phyloP scores from a whole-genome alignment of 2,329 filamentous ascomycete species.

The Orbilia blumenaviensis region DNA sequence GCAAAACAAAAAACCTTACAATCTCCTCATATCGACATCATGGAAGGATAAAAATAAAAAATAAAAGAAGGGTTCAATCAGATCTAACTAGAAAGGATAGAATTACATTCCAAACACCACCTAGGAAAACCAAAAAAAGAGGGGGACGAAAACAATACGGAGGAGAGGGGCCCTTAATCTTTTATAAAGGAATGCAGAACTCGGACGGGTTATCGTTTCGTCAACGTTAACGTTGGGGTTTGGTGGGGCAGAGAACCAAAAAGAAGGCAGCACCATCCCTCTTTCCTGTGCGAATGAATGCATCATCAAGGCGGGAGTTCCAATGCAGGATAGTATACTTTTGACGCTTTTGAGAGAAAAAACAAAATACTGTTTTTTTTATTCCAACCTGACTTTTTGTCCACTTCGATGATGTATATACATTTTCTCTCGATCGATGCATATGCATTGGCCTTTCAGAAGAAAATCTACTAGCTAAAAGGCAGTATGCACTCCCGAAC shows the following conservation, averaged over 20 bases:
- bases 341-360: too few species aligned
- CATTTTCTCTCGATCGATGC: too few species aligned
- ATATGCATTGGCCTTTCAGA: not conserved
- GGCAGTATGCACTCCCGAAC: not conserved
- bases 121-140: constrained; percentile 12
- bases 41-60: not conserved
- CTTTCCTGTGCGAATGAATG: too few species aligned
- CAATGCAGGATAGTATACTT: too few species aligned
- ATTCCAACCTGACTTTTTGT: too few species aligned
- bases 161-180: constrained; percentile 16
- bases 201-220: constrained; percentile 16
- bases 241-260: too few species aligned
- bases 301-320: too few species aligned
- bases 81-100: not conserved
- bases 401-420: too few species aligned
- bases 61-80: not conserved
- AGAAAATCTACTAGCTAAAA: not conserved
- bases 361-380: too few species aligned
- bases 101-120: constrained; percentile 38
- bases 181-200: constrained; percentile 32
- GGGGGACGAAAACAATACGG: constrained; percentile 7
- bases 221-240: too few species aligned
- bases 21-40: not conserved
- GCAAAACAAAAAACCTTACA: not conserved
- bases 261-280: too few species aligned